Evolutionary conservation across 495 filamentous ascomycete genomes (phyloP), one percentile per base, ranked within the genome.

Genomic region (Amniculicola lignicola): DNA sequence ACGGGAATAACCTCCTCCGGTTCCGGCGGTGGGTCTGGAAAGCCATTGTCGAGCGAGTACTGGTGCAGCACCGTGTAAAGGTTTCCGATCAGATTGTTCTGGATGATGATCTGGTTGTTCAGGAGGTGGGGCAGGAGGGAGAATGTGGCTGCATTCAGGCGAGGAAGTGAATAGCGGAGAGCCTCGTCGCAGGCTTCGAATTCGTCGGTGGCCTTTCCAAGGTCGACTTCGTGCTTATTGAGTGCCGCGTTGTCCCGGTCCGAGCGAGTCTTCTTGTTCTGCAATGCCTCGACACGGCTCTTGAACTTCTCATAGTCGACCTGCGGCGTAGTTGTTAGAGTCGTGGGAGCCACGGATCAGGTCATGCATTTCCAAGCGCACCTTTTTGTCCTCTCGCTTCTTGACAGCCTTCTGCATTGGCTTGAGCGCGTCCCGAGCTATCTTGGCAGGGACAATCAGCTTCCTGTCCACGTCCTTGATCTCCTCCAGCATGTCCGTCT

Each of bases 351-450:
- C 25, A n/a, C 21, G 21, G 15, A 22, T 10, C 14, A 10, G 42
- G 42, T 48, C 31, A 15, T 15, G 16, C 29, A n/a, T 11, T n/a
- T 16, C 29, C 16, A n/a, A 14, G 48, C 67, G n/a, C 44, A 81
- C 81, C 75, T 95, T 87, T 71, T 85, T 89, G 62, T 95, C 86
- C 63, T 94, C 89, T 35, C 92, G 77, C 66, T 89, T 92, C 74
- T 95, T 95, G 68, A 97, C 92, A 2, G 86, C 86, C 71, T 92
- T 96, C 65, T 90, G 86, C 67, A 95, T 76, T 0, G 88, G 86
- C 51, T 80, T 77, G 52, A 95, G 75, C 36, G 68, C 82, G 43
- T 86, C 82, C 64, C 84, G 86, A 2, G 87, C 89, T 44, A 86
- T 79, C 16, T 75, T 77, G 3, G 88, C 85, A 1, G 91, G 90